Conservation (phyloP, 352 stramenopile genomes). For the Aphanomyces astaci region DNA sequence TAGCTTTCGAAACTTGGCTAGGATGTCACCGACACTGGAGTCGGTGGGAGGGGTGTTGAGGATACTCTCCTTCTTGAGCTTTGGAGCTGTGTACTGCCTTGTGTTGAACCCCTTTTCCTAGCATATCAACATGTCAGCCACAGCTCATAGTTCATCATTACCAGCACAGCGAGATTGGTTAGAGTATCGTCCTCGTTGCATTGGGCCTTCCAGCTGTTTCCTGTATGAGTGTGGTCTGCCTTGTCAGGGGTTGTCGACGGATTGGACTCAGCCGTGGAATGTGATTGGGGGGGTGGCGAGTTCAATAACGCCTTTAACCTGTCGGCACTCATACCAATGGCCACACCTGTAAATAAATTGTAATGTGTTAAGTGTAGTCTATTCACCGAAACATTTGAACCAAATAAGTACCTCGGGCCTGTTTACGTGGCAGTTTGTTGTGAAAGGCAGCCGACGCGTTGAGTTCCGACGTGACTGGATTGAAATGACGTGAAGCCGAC, state of each 20-base stretch:
- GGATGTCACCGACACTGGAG: slow-evolving; percentile 55
- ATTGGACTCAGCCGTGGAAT: too few species aligned
- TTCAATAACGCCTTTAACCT: slow-evolving; percentile 7
- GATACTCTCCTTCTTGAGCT: slow-evolving; percentile 38
- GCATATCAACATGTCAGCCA: too few species aligned
- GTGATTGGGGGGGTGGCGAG: too few species aligned
- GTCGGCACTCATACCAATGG: slow-evolving; percentile 12
- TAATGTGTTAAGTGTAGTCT: too few species aligned
- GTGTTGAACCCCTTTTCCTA: slow-evolving; percentile 50
- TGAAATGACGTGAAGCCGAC: slow-evolving; percentile 65
- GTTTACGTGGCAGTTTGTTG: slow-evolving; percentile 22
- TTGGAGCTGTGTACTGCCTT: slow-evolving; percentile 43
- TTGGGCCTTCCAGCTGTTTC: not conserved
- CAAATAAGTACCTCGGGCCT: not conserved
- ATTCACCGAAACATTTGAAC: not conserved
- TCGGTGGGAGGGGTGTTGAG: slow-evolving; percentile 48
- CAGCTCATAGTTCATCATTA: not conserved
- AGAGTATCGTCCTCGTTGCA: slow-evolving; percentile 25
- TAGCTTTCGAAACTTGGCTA: slow-evolving; percentile 79
- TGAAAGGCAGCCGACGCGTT: slow-evolving; percentile 16
- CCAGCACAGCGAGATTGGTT: slow-evolving; percentile 9
- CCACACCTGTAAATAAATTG: not conserved
- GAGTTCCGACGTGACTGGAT: slow-evolving; percentile 39
- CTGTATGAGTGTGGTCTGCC: too few species aligned
- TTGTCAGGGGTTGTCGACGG: too few species aligned